Evolutionary conservation across 805 yeast species (phyloP).

Genomic region (Candida manassasensis): DNA sequence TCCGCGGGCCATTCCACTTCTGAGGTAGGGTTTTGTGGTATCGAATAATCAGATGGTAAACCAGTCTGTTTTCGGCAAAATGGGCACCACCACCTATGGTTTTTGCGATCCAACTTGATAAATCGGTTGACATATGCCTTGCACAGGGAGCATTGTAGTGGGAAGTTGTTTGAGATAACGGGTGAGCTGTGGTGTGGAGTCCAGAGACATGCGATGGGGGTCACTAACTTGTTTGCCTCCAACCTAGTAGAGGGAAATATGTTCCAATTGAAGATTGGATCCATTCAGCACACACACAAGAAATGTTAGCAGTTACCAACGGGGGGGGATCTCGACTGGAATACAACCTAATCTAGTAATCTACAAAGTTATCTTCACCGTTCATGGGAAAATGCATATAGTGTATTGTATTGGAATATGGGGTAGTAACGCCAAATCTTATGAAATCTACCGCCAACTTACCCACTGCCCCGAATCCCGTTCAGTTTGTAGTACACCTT

Average conservation of each 20-base stretch:
- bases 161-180: conserved; percentile 7
- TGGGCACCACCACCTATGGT: conserved; percentile 38
- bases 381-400: too few relatives aligned
- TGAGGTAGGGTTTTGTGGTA: conserved; percentile 11
- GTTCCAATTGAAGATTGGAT: conserved; percentile 60
- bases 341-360: too few relatives aligned
- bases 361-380: too few relatives aligned
- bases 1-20: conserved; percentile 24
- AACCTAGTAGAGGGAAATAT: conserved; percentile 36
- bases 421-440: too few relatives aligned
- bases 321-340: too few relatives aligned
- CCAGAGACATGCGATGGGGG: conserved; percentile 36
- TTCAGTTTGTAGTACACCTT: too few relatives aligned
- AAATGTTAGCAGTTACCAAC: too few relatives aligned
- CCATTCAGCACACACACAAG: too few relatives aligned
- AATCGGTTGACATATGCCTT: conserved; percentile 23
- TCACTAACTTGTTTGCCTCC: conserved; percentile 26
- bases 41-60: conserved; percentile 17
- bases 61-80: conserved; percentile 23
- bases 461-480: too few relatives aligned
- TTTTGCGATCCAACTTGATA: conserved; percentile 24
- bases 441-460: too few relatives aligned
- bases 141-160: conserved; percentile 26
- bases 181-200: conserved; percentile 17
- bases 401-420: too few relatives aligned